phyloP scores from a whole-genome alignment of 192 early-diverging fungal genomes.

The Podila verticillata region DNA sequence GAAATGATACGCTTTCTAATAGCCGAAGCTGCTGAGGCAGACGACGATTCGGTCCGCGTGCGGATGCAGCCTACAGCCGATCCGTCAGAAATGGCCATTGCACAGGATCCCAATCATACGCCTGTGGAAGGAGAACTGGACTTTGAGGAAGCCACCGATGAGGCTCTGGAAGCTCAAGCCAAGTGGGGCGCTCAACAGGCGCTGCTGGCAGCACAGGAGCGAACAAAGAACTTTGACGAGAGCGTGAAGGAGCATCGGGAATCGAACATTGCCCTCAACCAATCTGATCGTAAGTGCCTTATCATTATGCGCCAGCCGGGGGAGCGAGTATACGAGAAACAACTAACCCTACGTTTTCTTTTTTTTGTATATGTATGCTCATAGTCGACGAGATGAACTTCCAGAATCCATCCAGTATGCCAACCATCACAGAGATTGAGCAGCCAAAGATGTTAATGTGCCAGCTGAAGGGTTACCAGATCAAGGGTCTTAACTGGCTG shows the following conservation, averaged over 20 bases:
- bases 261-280: slow-evolving; percentile 51
- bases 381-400: slow-evolving; percentile 87
- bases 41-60: slow-evolving; percentile 27
- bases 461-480: slow-evolving; percentile 82
- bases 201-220: slow-evolving; percentile 71
- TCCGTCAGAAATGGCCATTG: slow-evolving; percentile 16
- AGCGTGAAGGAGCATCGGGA: slow-evolving; percentile 48
- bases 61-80: slow-evolving; percentile 30
- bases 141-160: slow-evolving; percentile 71
- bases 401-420: slow-evolving; percentile 82
- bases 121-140: slow-evolving; percentile 45
- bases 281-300: slow-evolving; percentile 54
- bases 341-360: neutral
- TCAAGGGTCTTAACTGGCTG: slow-evolving; percentile 89
- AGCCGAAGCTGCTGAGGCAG: slow-evolving; percentile 40
- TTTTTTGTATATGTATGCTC: neutral
- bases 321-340: neutral
- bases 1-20: too few relatives aligned
- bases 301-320: too few relatives aligned
- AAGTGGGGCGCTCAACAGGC: slow-evolving; percentile 80
- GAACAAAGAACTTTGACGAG: slow-evolving; percentile 78
- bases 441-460: slow-evolving; percentile 92
- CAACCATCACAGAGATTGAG: slow-evolving; percentile 71
- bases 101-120: slow-evolving; percentile 42
- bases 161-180: slow-evolving; percentile 72